Conservation (phyloP, 768 basidiomycete species). For the Clavulina sp. region DNA sequence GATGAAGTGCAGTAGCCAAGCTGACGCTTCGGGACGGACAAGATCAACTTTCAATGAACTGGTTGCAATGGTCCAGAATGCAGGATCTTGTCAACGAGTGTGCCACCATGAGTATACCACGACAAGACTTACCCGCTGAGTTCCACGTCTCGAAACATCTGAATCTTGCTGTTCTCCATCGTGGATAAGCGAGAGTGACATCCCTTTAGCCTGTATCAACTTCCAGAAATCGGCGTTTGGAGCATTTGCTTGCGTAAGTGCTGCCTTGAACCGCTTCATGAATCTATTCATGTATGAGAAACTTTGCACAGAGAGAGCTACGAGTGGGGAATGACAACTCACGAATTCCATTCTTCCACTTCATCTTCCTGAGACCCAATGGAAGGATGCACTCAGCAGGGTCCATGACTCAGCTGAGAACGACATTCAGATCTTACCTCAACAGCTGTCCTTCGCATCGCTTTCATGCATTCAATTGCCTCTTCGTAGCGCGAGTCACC, state of each 20-base stretch:
- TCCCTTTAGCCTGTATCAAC: slow-evolving; percentile 29
- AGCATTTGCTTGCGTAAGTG: slow-evolving; percentile 29
- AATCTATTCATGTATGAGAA: slow-evolving; percentile 30
- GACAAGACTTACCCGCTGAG: slow-evolving; percentile 29
- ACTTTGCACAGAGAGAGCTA: not conserved
- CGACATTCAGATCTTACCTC: slow-evolving; percentile 26
- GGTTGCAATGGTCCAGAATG: not conserved
- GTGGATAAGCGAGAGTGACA: slow-evolving; percentile 41
- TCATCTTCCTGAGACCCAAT: slow-evolving; percentile 46
- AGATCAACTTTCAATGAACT: slow-evolving; percentile 3
- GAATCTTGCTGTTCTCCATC: slow-evolving; percentile 45
- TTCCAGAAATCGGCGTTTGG: slow-evolving; percentile 59
- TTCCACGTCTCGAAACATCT: slow-evolving; percentile 34
- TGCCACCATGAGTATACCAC: not conserved
- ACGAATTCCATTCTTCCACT: slow-evolving; percentile 68
- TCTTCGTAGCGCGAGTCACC: slow-evolving; percentile 45
- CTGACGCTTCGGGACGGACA: no score
- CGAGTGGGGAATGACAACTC: slow-evolving; percentile 14
- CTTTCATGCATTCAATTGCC: slow-evolving; percentile 55
- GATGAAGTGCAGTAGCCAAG: no score
- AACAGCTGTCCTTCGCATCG: slow-evolving; percentile 47
- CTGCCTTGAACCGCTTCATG: slow-evolving; percentile 36
- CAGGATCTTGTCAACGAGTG: not conserved
- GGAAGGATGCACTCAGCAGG: not conserved
- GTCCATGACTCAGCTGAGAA: not conserved